Evolutionary conservation across 2,329 filamentous ascomycete genomes (phyloP), one percentile per base, ranked within the genome.

Genomic region (Juglanconis oblonga): DNA sequence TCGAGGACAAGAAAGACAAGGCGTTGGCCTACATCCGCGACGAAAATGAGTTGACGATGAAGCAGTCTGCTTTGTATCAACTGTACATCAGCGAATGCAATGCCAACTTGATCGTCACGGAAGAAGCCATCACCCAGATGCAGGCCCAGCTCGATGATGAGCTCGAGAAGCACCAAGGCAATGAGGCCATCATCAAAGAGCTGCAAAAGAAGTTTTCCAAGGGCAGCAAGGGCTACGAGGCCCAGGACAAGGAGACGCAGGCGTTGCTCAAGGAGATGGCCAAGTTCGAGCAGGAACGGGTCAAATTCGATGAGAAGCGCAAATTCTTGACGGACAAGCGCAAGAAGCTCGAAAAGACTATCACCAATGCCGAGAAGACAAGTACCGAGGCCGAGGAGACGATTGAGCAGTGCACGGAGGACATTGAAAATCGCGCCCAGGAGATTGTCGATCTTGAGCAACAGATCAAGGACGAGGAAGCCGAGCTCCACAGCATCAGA

Each of bases 271-370:
- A 97, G 71, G 91, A 98, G 71, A 87, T 95, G 76, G 87, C 92
- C 49, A 94, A 93, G 71, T 92, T 96, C 64, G 96, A 99, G 70
- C 97, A 98, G 71, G 95, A 98, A 71, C 88, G 88, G 29, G 95
- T 99, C 75, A 99, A 99, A 71, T 93, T 96, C 66, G 94, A 98
- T 65, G 96, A 99, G 75, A 98, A 98, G 80, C 89, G 89, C 73
- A 99, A 99, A 72, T 98, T 98, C 74, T 77, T 99, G 65, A 80
- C 84, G 2, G 89, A 88, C 69, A 99, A 99, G 78, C 88, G 91
- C 68, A 97, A 95, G 79, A 99, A 99, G 77, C 83, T 97, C 13
- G 92, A 98, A 66, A 98, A 97, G 77, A 85, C 89, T 0, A 90
- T 95, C 63, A 81, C 87, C 57, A 89, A 87, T 50, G 91, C 91